Evolutionary conservation across 768 basidiomycete species (phyloP).

Genomic region (Cantharellus cinnabarinus): DNA sequence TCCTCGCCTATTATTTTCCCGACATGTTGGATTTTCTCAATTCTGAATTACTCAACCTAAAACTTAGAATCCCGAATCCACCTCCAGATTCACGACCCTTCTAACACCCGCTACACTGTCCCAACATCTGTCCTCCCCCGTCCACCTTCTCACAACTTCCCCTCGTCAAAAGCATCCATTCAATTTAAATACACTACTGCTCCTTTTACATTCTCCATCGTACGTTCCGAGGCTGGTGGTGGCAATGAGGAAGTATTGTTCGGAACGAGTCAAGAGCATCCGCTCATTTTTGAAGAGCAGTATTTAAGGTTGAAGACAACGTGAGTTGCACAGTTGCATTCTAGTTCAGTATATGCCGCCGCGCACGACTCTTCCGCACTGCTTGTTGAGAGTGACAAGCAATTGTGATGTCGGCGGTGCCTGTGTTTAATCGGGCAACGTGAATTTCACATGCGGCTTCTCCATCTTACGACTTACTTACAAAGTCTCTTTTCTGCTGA

Average conservation of each 20-base stretch:
- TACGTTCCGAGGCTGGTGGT: constrained; percentile 8
- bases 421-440: no score
- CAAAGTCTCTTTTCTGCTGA: no score
- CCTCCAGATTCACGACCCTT: constrained; percentile 19
- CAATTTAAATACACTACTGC: constrained; percentile 14
- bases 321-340: not conserved
- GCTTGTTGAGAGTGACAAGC: no score
- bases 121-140: constrained; percentile 13
- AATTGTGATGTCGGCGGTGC: no score
- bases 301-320: constrained; percentile 51
- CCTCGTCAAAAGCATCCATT: constrained; percentile 10
- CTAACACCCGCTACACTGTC: constrained; percentile 15
- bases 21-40: not conserved
- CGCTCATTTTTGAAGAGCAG: constrained; percentile 57
- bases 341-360: not conserved
- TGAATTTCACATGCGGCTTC: no score
- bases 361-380: no score
- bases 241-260: constrained; percentile 10
- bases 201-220: constrained; percentile 18
- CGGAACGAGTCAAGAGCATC: constrained; percentile 29
- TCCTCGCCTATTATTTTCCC: not conserved
- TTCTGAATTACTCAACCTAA: not conserved
- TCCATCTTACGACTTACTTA: no score
- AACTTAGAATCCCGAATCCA: constrained; percentile 12
- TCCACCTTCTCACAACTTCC: not conserved